Evolutionary conservation across 2,329 filamentous ascomycete species (phyloP).

Genomic region (Phoma sp.): DNA sequence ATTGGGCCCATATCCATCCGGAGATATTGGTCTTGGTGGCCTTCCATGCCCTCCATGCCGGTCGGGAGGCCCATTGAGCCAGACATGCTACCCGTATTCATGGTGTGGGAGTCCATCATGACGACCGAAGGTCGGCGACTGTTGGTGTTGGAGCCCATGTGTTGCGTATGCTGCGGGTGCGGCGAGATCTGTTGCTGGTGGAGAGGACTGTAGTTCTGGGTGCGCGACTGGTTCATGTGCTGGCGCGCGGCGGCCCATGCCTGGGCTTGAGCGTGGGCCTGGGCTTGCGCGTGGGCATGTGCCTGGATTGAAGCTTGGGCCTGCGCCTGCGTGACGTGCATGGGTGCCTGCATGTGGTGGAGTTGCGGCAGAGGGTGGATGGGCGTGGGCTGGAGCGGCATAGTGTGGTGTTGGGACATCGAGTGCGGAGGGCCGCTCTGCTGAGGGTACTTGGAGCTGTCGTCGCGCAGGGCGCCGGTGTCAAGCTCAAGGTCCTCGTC

Average conservation of each 20-base stretch:
- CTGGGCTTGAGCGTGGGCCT: slow-evolving; percentile 35
- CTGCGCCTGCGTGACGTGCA: slow-evolving; percentile 39
- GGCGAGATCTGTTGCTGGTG: slow-evolving; percentile 38
- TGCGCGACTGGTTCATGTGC: slow-evolving; percentile 46
- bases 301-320: slow-evolving; percentile 33
- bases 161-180: slow-evolving; percentile 28
- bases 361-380: slow-evolving; percentile 36
- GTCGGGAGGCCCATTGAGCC: slow-evolving; percentile 29
- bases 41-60: slow-evolving; percentile 44
- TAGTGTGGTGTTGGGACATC: slow-evolving; percentile 21
- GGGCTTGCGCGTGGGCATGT: slow-evolving; percentile 36
- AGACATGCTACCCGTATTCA: slow-evolving; percentile 24
- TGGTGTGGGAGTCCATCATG: slow-evolving; percentile 39
- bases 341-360: slow-evolving; percentile 36
- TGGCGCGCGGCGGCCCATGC: slow-evolving; percentile 44
- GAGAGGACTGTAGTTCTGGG: slow-evolving; percentile 39
- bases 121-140: slow-evolving; percentile 40
- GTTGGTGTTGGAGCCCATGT: slow-evolving; percentile 40
- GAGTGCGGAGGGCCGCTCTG: slow-evolving; percentile 16
- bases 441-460: slow-evolving; percentile 24
- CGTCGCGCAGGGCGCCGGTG: background rate
- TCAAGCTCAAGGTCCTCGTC: slow-evolving; percentile 9
- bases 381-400: slow-evolving; percentile 41
- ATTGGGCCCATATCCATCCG: slow-evolving; percentile 41
- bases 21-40: slow-evolving; percentile 41